A percentile compares a stretch with the other conserved stretches of the same genome.
These are phyloP conservation scores for Cryptococcus sp. DNA, from an alignment of 1,284 basidiomycete genomes.

Conservation along the genomic window DNA sequence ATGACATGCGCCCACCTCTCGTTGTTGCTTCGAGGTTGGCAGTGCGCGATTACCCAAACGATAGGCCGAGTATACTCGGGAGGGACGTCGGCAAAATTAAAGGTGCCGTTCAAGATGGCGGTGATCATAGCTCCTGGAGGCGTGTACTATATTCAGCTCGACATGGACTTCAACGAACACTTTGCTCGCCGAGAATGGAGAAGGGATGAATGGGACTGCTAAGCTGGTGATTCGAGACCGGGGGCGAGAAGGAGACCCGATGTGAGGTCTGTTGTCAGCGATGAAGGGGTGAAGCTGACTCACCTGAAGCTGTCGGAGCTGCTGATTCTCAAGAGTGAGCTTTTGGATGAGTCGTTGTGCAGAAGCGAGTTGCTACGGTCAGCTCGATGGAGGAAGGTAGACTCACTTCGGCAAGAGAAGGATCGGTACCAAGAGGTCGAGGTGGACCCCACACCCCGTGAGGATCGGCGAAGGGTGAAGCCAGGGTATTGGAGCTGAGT, in stretches of 20 bases:
- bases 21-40: constrained; percentile 26
- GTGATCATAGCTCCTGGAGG: constrained; percentile 4
- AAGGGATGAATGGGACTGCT: no score
- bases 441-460: constrained; percentile 26
- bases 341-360: constrained; percentile 19
- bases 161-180: no score
- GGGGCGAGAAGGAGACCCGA: not conserved
- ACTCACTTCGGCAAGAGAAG: no score
- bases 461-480: constrained; percentile 19
- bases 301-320: constrained; percentile 15
- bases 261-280: not conserved
- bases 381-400: not conserved
- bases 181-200: no score
- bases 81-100: constrained; percentile 22
- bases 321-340: constrained; percentile 28
- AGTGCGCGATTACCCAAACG: constrained; percentile 36
- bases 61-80: constrained; percentile 22
- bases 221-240: not conserved
- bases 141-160: not conserved
- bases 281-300: not conserved
- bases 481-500: constrained; percentile 7
- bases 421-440: not conserved
- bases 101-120: constrained; percentile 20
- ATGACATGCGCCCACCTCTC: constrained; percentile 23
- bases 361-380: constrained; percentile 14